phyloP scores from a whole-genome alignment of 2,329 filamentous ascomycete genomes.

The Aspergillus eucalypticola region DNA sequence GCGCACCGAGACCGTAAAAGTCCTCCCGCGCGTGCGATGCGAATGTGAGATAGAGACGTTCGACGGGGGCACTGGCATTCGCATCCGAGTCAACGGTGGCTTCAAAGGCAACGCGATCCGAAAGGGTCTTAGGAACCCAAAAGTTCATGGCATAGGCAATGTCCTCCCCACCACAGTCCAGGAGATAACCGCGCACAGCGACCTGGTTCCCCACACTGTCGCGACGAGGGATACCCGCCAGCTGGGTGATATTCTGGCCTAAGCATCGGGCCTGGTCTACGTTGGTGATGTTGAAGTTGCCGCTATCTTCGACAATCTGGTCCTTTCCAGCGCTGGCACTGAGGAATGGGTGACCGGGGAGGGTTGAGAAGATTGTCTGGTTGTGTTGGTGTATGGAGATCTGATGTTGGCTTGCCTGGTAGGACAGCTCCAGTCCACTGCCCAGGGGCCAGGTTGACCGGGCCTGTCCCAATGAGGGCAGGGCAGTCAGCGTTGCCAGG shows the following conservation, averaged over 20 bases:
- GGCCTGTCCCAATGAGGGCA: not conserved
- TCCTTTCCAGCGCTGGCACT: no score
- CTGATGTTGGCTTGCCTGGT: not conserved
- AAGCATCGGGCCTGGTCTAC: conserved; percentile 23
- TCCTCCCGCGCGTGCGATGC: conserved; percentile 23
- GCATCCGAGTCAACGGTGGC: no score
- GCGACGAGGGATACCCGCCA: conserved; percentile 8
- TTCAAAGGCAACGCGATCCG: no score
- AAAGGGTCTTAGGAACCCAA: no score
- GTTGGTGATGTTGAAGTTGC: no score
- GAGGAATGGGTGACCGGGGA: no score
- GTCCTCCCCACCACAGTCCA: no score
- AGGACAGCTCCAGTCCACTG: not conserved
- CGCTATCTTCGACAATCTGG: no score
- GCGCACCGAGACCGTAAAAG: conserved; percentile 28
- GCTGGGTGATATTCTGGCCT: conserved; percentile 17
- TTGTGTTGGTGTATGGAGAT: not conserved
- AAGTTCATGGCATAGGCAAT: no score
- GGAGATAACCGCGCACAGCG: no score
- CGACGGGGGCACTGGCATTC: no score
- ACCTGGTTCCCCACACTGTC: not conserved
- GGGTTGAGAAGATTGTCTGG: not conserved
- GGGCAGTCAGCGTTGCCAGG: no score
- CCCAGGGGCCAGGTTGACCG: not conserved
- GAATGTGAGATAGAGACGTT: conserved; percentile 12